A percentile compares a stretch with the other conserved stretches of the same genome.
Evolutionary conservation across 108 stramenopile genomes (phyloP).

Genomic region (Thalassiosira profunda): DNA sequence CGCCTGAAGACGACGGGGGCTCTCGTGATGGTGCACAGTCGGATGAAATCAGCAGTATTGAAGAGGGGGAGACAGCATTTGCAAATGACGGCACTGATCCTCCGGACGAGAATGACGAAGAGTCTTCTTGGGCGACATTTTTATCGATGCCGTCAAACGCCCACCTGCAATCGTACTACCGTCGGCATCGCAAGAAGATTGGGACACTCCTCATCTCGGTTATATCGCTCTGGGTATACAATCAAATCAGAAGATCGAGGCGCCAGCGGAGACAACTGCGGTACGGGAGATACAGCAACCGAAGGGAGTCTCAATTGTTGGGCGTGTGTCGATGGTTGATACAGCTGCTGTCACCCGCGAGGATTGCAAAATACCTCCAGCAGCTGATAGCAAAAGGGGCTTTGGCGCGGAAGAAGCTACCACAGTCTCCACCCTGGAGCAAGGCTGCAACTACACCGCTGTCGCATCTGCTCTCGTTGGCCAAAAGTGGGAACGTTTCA

Average conservation of each 20-base stretch:
- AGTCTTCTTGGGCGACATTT: background rate
- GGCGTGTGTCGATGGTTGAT: background rate
- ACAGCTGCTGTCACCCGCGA: background rate
- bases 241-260: background rate
- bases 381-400: background rate
- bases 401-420: background rate
- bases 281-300: background rate
- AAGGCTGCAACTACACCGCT: slow-evolving; percentile 24
- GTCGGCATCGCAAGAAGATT: slow-evolving; percentile 14
- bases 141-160: background rate
- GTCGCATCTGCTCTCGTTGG: slow-evolving; percentile 29
- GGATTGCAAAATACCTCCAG: background rate
- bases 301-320: background rate
- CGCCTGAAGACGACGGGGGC: too few relatives aligned
- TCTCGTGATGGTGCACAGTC: too few relatives aligned
- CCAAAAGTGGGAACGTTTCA: slow-evolving; percentile 24
- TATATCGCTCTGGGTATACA: slow-evolving; percentile 18
- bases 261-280: background rate
- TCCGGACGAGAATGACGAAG: too few relatives aligned
- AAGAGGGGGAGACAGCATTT: too few relatives aligned
- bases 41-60: too few relatives aligned
- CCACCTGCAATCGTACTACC: background rate
- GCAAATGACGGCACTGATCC: too few relatives aligned
- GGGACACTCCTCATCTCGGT: slow-evolving; percentile 9
- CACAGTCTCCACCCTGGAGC: background rate